Evolutionary conservation across 2,329 filamentous ascomycete genomes (phyloP), one percentile per base, ranked within the genome.

Genomic region (Fusarium oligoseptatum): DNA sequence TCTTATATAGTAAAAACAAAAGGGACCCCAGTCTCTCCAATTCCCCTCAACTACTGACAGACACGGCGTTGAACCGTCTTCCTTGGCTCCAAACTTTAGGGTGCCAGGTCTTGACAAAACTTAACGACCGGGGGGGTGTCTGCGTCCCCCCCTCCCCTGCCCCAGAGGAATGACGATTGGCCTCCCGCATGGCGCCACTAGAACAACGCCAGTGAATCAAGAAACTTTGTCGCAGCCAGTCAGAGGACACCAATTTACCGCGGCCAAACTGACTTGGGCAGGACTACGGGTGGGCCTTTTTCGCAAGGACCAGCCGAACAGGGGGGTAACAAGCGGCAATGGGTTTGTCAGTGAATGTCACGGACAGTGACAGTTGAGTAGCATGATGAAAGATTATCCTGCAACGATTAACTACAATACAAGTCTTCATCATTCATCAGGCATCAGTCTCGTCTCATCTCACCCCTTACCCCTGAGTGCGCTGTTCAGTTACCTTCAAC

Each of bases 221-320:
- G 17, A 34, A 60, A 24, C 10, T 43, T 32, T 60, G 37, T 29
- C 57, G 11, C 29, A 36, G 37, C 57, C 57, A 60, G 37, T 60
- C 7, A 29, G 20, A 27, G 22, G 14, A 11, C 24, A 14, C 15
- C 24, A 60, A 61, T 36, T 20, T 61, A n/a, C 39, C 58, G 58
- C 58, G 41, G 58, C 41, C 39, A n/a, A 61, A 22, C 39, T 43
- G 41, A 61, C 39, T 61, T 61, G 41, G 58, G 58, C 39, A 50
- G 58, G 58, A 61, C 58, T 61, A 45, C 39, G 27, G 11, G 41
- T 48, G 41, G 58, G 41, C 39, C 27, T 39, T 39, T 14, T 24
- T 58, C 24, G 20, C 32, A 37, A 24, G 55, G 34, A 15, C 55
- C 20, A 37, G 55, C 34, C 55, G 48, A 29, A 52, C 45, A 29